Evolutionary conservation across 228 moss, liverwort and hornwort genomes (phyloP).

Genomic region (Sphagnum magellanicum): DNA sequence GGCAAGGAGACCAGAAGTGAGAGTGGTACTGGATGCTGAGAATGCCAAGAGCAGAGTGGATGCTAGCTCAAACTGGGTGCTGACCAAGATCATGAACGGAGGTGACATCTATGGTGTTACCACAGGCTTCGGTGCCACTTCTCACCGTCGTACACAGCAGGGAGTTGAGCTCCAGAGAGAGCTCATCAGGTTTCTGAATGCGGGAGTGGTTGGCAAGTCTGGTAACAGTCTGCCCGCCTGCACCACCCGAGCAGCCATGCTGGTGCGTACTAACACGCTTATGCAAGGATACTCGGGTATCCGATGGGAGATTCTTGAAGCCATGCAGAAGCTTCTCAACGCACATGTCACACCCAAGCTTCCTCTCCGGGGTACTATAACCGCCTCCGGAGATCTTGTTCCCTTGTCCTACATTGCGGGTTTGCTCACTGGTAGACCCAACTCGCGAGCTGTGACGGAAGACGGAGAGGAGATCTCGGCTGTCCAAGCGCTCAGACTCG

Average conservation of each 20-base stretch:
- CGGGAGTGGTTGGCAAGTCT: constrained; percentile 21
- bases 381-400: too few relatives aligned
- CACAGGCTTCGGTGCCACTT: constrained; percentile 19
- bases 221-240: constrained; percentile 31
- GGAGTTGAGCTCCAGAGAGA: constrained; percentile 38
- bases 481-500: background rate
- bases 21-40: constrained; percentile 20
- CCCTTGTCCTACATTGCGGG: constrained; percentile 45
- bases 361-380: constrained; percentile 8
- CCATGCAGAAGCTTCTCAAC: constrained; percentile 43
- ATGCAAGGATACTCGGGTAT: constrained; percentile 46
- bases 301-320: constrained; percentile 48
- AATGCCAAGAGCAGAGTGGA: constrained; percentile 45
- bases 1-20: constrained; percentile 31
- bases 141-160: constrained; percentile 35
- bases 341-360: constrained; percentile 35
- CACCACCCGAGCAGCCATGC: too few relatives aligned
- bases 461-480: background rate
- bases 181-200: constrained; percentile 45
- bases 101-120: too few relatives aligned
- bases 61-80: constrained; percentile 1
- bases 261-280: constrained; percentile 13
- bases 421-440: constrained; percentile 7
- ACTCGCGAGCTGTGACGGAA: background rate
- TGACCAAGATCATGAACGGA: too few relatives aligned